phyloP scores from a whole-genome alignment of 345 rosid genomes.

The Sisymbrium altissimum region DNA sequence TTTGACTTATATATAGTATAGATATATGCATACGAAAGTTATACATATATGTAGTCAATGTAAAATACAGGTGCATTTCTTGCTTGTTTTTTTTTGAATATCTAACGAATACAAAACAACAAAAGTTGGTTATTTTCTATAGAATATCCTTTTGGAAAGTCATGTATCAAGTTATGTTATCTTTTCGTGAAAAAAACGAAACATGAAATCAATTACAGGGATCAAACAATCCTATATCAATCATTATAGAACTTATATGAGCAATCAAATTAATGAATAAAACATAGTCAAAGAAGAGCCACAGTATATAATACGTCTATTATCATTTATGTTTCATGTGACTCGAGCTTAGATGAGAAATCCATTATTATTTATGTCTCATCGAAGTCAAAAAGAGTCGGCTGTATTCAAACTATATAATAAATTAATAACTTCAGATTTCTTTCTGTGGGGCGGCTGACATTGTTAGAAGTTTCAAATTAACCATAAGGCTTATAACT shows the following conservation, averaged over 20 bases:
- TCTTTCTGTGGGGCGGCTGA: background rate
- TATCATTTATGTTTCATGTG: background rate
- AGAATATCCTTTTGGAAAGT: background rate
- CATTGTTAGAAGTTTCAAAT: background rate
- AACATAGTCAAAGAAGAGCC: background rate
- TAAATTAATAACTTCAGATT: no score
- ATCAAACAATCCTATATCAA: background rate
- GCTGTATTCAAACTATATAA: background rate
- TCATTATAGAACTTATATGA: background rate
- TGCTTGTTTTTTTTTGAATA: background rate
- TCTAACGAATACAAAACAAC: no score
- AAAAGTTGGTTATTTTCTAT: no score
- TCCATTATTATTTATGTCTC: background rate
- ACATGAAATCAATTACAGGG: background rate
- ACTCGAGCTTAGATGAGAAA: background rate
- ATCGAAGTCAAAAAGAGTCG: background rate
- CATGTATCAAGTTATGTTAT: background rate
- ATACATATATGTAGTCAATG: no score
- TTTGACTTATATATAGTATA: constrained; percentile 11
- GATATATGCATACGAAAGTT: background rate
- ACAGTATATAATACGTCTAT: background rate
- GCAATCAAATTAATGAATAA: background rate
- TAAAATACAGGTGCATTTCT: no score
- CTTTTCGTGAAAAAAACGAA: background rate
- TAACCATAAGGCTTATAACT: background rate